A percentile compares a stretch with the other conserved stretches of the same genome.
These are phyloP conservation scores for Aspergillus sclerotiicarbonarius DNA, from an alignment of 495 filamentous ascomycete genomes.

Conservation along the genomic window DNA sequence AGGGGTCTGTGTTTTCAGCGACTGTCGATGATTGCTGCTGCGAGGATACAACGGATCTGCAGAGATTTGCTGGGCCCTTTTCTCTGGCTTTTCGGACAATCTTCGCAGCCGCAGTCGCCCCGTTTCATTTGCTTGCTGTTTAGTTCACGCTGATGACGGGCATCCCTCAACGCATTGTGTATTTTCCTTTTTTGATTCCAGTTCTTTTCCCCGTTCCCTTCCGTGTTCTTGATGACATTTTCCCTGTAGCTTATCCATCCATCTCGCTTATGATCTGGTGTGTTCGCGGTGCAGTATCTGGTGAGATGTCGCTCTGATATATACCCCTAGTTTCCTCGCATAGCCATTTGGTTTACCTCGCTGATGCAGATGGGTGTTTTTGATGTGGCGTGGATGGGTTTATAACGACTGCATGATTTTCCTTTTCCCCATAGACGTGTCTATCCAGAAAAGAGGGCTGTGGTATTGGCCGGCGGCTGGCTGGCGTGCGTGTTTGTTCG, in stretches of 20 bases:
- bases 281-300: constrained; percentile 29
- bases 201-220: not conserved
- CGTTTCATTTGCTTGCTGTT: not conserved
- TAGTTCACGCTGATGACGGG: not conserved
- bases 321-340: constrained; percentile 38
- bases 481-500: not conserved
- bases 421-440: constrained; percentile 28
- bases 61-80: not conserved
- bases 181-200: constrained; percentile 3
- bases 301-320: constrained; percentile 34
- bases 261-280: constrained; percentile 14
- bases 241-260: constrained; percentile 15
- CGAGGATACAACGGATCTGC: not conserved
- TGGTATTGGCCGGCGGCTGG: not conserved
- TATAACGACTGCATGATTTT: constrained; percentile 47
- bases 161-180: not conserved
- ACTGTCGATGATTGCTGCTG: not conserved
- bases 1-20: not conserved
- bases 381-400: constrained; percentile 28
- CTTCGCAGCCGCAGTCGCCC: not conserved
- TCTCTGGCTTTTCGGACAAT: not conserved
- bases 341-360: constrained; percentile 26
- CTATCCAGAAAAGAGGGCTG: constrained; percentile 10
- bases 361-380: constrained; percentile 22
- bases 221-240: constrained; percentile 11